phyloP scores from a whole-genome alignment of 306 rosid genomes.

The Trifolium repens region DNA sequence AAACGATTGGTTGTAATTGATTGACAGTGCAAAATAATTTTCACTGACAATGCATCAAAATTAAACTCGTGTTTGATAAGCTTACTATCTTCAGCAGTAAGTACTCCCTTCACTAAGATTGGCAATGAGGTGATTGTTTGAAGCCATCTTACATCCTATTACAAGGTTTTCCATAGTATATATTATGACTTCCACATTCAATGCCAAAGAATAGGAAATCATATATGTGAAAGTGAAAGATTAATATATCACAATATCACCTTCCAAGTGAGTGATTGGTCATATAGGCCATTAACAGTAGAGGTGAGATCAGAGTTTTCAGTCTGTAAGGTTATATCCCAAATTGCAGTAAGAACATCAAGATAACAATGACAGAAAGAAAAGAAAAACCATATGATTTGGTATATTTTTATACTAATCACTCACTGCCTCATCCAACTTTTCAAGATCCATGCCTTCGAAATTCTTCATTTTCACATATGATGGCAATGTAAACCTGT shows the following conservation, averaged over 20 bases:
- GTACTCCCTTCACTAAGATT: background rate
- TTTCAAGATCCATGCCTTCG: constrained; percentile 65
- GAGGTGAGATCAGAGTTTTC: constrained; percentile 45
- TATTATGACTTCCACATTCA: background rate
- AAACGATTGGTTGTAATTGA: background rate
- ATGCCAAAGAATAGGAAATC: background rate
- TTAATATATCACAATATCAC: constrained; percentile 37
- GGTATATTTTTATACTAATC: background rate
- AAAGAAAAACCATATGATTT: background rate
- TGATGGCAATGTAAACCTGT: constrained; percentile 77
- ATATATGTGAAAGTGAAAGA: background rate
- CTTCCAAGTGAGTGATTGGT: constrained; percentile 87
- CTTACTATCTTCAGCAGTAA: background rate
- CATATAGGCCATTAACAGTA: constrained; percentile 66
- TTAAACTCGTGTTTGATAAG: background rate
- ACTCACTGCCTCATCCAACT: constrained; percentile 45
- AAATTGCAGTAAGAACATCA: background rate
- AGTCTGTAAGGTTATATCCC: background rate
- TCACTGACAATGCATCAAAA: background rate
- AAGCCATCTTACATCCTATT: constrained; percentile 2
- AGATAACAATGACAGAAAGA: background rate
- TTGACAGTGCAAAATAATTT: background rate
- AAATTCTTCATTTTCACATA: constrained; percentile 77
- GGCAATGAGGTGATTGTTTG: constrained; percentile 8
- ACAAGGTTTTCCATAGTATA: background rate